These are phyloP conservation scores for Colletotrichum truncatum DNA, from an alignment of 2,329 filamentous ascomycete genomes.

Conservation along the genomic window DNA sequence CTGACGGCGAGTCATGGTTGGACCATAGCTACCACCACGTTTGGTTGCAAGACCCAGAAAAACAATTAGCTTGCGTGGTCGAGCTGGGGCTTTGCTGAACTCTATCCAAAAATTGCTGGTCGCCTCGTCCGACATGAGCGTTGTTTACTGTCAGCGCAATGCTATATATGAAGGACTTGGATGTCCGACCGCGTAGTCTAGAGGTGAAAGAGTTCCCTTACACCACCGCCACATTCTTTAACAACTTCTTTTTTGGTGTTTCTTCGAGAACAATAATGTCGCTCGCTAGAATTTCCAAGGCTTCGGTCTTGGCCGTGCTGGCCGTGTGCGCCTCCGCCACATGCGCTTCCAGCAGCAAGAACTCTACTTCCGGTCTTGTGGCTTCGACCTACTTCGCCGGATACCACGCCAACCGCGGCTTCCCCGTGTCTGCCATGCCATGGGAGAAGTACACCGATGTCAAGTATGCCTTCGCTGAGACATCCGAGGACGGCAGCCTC, in stretches of 20 bases:
- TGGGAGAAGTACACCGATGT: conserved; percentile 30
- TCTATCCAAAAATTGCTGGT: conserved; percentile 9
- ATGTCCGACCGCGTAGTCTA: not conserved
- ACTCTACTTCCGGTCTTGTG: conserved; percentile 2
- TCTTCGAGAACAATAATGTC: conserved; percentile 3
- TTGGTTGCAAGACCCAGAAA: conserved; percentile 3
- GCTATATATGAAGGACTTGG: not conserved
- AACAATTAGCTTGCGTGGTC: conserved; percentile 26
- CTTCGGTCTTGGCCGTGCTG: conserved; percentile 15
- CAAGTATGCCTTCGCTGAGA: conserved; percentile 28
- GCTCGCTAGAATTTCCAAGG: conserved; percentile 10
- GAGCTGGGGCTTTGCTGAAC: conserved; percentile 28
- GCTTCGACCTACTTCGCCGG: conserved; percentile 24
- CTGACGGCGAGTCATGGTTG: conserved; percentile 20
- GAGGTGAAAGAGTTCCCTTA: not conserved
- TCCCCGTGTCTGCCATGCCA: conserved; percentile 7
- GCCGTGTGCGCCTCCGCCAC: conserved; percentile 17
- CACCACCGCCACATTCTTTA: conserved; percentile 19
- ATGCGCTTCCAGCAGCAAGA: not conserved
- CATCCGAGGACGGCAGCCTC: not conserved
- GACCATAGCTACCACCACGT: not conserved
- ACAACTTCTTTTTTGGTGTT: not conserved
- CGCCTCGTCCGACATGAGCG: conserved; percentile 2
- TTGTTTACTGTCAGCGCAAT: too few species aligned
- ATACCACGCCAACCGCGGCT: conserved; percentile 21